These are phyloP conservation scores for Galerina sulciceps DNA, from an alignment of 768 basidiomycete genomes.

Conservation along the genomic window DNA sequence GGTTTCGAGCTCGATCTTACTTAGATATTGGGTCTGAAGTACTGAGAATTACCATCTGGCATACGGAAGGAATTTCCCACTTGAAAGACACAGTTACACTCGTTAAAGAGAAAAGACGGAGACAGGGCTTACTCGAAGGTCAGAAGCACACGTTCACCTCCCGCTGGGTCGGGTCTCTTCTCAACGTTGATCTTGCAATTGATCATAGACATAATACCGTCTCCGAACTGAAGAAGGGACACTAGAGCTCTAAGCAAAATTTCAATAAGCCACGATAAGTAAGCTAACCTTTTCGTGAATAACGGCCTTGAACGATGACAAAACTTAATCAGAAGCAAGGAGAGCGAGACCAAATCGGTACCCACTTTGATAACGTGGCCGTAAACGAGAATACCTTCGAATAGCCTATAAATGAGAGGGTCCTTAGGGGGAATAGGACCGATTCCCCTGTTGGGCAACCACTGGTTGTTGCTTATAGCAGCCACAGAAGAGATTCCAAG, in stretches of 20 bases:
- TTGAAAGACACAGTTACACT: slow-evolving; percentile 26
- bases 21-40: too few species aligned
- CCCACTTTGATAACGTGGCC: slow-evolving; percentile 61
- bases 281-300: slow-evolving; percentile 76
- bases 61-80: slow-evolving; percentile 81
- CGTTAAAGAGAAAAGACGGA: background rate
- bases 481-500: slow-evolving; percentile 48
- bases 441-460: slow-evolving; percentile 77
- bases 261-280: background rate
- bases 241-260: slow-evolving; percentile 4
- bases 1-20: too few species aligned
- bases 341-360: background rate
- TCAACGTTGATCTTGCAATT: slow-evolving; percentile 75
- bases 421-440: slow-evolving; percentile 77
- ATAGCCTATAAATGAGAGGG: slow-evolving; percentile 81
- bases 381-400: slow-evolving; percentile 80
- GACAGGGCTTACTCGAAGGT: slow-evolving; percentile 71
- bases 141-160: slow-evolving; percentile 80
- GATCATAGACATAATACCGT: slow-evolving; percentile 92
- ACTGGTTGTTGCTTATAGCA: slow-evolving; percentile 51
- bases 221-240: slow-evolving; percentile 61
- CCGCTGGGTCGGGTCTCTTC: slow-evolving; percentile 68
- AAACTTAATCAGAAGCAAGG: background rate
- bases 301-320: slow-evolving; percentile 55
- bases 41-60: slow-evolving; percentile 58